Evolutionary conservation across 176 grass and related monocot species (phyloP).

Genomic region (Miscanthus lutarioriparius): DNA sequence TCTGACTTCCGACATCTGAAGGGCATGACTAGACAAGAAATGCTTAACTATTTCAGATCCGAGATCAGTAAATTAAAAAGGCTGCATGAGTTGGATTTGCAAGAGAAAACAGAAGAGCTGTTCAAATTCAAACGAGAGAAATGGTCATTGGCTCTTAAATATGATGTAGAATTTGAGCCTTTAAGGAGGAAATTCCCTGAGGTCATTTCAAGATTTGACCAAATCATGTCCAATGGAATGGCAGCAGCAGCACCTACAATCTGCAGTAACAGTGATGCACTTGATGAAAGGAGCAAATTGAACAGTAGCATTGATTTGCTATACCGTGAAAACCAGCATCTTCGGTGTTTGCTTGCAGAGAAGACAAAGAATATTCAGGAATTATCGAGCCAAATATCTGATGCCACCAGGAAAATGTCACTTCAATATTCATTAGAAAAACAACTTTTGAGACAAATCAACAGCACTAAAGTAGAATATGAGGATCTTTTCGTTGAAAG

Average conservation of each 20-base stretch:
- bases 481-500: constrained; percentile 65
- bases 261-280: constrained; percentile 28
- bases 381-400: constrained; percentile 58
- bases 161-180: constrained; percentile 75
- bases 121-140: constrained; percentile 94
- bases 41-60: constrained; percentile 75
- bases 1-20: constrained; percentile 78
- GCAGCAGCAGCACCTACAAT: constrained; percentile 27
- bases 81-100: constrained; percentile 76
- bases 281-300: constrained; percentile 66
- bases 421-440: constrained; percentile 45
- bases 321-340: constrained; percentile 66
- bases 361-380: constrained; percentile 72
- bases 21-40: constrained; percentile 68
- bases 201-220: constrained; percentile 75
- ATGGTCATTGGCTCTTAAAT: constrained; percentile 72
- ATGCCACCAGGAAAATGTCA: constrained; percentile 57
- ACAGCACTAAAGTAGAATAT: constrained; percentile 45
- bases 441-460: constrained; percentile 52
- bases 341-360: constrained; percentile 61
- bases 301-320: constrained; percentile 66
- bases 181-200: constrained; percentile 83
- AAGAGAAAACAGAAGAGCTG: constrained; percentile 95
- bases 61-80: constrained; percentile 95
- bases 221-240: constrained; percentile 55